phyloP scores from a whole-genome alignment of 306 rosid species.

The Mucuna pruriens region DNA sequence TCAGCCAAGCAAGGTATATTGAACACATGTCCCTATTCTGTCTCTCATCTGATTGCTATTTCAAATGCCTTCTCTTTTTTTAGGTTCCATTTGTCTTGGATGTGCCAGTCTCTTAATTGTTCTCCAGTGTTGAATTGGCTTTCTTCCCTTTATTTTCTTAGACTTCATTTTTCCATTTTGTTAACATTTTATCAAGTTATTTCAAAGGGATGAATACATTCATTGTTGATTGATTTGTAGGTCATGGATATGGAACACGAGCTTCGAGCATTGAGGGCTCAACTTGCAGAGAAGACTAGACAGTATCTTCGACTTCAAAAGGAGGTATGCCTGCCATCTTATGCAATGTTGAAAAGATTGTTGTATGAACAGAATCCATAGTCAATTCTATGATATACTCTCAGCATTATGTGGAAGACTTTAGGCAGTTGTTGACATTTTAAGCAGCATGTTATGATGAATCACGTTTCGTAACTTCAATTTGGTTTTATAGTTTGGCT shows the following conservation, averaged over 20 bases:
- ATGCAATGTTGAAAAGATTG: conserved; percentile 7
- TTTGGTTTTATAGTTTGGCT: neutral
- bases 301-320: conserved; percentile 83
- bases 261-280: conserved; percentile 89
- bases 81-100: neutral
- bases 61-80: conserved; percentile 4
- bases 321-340: conserved; percentile 65
- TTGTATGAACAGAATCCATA: neutral
- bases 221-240: conserved; percentile 49
- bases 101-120: conserved; percentile 1
- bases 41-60: neutral
- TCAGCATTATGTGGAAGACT: neutral
- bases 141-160: conserved; percentile 17
- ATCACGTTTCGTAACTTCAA: neutral
- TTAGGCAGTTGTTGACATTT: neutral
- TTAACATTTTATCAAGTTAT: conserved; percentile 28
- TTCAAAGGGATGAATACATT: conserved; percentile 30
- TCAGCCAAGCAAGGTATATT: conserved; percentile 93
- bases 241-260: conserved; percentile 99
- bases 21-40: neutral
- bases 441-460: conserved; percentile 15
- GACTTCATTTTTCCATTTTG: conserved; percentile 16
- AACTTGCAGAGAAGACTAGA: conserved; percentile 86
- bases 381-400: neutral
- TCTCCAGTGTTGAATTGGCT: neutral